phyloP scores from a whole-genome alignment of 2,329 filamentous ascomycete species.

The Ophiostoma novo-ulmi region DNA sequence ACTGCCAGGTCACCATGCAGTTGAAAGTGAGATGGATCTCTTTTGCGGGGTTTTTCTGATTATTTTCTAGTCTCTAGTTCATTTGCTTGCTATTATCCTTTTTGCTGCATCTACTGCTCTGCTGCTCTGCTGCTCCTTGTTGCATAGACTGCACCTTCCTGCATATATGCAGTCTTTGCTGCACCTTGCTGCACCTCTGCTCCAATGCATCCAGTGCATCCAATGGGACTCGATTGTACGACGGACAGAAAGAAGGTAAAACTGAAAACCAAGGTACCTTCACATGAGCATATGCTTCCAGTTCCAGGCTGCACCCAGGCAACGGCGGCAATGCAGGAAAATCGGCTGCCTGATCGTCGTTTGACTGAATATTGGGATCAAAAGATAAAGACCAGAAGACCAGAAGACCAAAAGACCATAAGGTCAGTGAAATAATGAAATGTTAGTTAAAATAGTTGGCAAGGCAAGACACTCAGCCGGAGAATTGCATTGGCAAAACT shows the following conservation, averaged over 20 bases:
- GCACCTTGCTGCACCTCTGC: background rate
- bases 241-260: background rate
- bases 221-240: background rate
- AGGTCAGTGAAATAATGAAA: too few species aligned
- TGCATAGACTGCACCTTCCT: background rate
- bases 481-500: too few species aligned
- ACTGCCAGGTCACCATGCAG: slow-evolving; percentile 9
- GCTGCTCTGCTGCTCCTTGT: background rate
- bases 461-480: too few species aligned
- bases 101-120: background rate
- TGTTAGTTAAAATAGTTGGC: too few species aligned
- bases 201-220: too few species aligned
- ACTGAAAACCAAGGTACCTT: background rate
- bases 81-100: background rate
- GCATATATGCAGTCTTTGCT: background rate
- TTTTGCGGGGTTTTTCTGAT: background rate
- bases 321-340: slow-evolving; percentile 11
- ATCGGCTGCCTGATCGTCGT: slow-evolving; percentile 3
- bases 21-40: background rate
- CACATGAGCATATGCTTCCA: background rate
- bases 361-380: background rate
- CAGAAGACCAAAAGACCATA: too few species aligned
- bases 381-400: too few species aligned
- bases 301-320: background rate
- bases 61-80: background rate